phyloP scores from a whole-genome alignment of 441 rosid species.

The Viola pubescens region DNA sequence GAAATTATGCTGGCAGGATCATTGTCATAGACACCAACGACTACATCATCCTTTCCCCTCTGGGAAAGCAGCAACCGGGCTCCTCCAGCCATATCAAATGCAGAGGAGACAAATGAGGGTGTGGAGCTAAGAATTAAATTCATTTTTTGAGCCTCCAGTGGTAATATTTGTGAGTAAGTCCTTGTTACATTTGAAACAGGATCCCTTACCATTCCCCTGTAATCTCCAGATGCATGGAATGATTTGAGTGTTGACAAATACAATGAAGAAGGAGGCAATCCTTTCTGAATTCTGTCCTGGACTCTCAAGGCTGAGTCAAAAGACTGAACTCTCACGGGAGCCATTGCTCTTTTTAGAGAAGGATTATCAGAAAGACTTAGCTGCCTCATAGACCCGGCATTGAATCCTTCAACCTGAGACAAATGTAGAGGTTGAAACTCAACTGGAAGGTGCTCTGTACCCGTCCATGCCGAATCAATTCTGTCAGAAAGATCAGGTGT shows the following conservation, averaged over 20 bases:
- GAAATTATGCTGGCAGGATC: constrained; percentile 87
- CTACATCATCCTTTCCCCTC: constrained; percentile 42
- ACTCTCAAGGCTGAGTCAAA: constrained; percentile 80
- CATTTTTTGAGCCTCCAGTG: constrained; percentile 61
- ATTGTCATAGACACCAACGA: constrained; percentile 71
- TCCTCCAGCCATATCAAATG: constrained; percentile 61
- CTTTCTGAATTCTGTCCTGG: constrained; percentile 54
- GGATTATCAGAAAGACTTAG: constrained; percentile 23
- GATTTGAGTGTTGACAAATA: constrained; percentile 56
- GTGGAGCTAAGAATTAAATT: constrained; percentile 44
- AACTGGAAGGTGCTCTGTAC: constrained; percentile 43
- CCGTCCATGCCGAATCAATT: constrained; percentile 95
- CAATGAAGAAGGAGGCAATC: constrained; percentile 49
- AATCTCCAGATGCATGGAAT: constrained; percentile 90
- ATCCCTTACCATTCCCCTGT: constrained; percentile 69
- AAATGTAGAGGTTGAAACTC: constrained; percentile 28
- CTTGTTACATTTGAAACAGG: constrained; percentile 56
- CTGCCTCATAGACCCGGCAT: constrained; percentile 22
- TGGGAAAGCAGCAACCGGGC: constrained; percentile 65
- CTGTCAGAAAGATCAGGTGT: constrained; percentile 64
- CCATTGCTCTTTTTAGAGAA: constrained; percentile 37
- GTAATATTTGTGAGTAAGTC: constrained; percentile 54
- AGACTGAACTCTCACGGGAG: constrained; percentile 67
- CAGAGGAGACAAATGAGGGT: constrained; percentile 49
- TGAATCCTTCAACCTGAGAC: constrained; percentile 30